Base-by-base conservation (phyloP, 139 green algal genomes). In the Dunaliella primolecta region DNA sequence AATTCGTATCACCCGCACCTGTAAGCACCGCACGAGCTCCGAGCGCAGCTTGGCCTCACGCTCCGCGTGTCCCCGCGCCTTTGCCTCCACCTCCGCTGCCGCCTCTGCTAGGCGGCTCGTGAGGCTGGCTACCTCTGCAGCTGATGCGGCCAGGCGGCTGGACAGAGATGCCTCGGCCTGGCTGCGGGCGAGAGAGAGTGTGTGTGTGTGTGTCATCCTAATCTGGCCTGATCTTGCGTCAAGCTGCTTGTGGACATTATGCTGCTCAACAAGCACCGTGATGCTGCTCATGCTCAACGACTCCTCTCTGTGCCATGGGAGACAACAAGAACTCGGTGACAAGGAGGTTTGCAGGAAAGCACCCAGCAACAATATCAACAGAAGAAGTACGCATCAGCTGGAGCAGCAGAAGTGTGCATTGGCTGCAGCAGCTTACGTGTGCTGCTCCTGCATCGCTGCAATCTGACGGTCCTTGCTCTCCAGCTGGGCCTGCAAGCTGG, bases 11-110 rank as follows among this genome's bases (percentile, higher is more conserved):
- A 2, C 64, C 21, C 38, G 1, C 76, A 86, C 83, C 76, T 86
- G 83, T 33, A 86, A 77, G 34, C 46, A 24, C 33, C 76, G 33
- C 2, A 78, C 33, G 29, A 86, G 83, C 83, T 86, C 83, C 1
- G 2, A 15, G 0, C 83, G 83, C 38, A 83, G 82, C 34, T 57
- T n/a, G 1, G 15, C 55, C 75, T 86, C 83, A 0, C 83, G 83
- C 75, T 86, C 83, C 46, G 55, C 36, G 24, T 57, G 75, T 74
- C 75, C 75, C 1, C 83, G 37, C 1, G 75, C 75, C 31, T 55
- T 55, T 30, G 57, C 34, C 2, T 75, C 84, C 21, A 36, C 71
- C 36, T 84, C 84, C 2, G 84, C 11, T 0, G 64, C 33, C 2
- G 75, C 75, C 2, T 32, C 75, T 21, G n/a, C 30, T 1, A 80